Conservation (phyloP, 2,329 filamentous ascomycete species). For the Thermomyces lanuginosus region DNA sequence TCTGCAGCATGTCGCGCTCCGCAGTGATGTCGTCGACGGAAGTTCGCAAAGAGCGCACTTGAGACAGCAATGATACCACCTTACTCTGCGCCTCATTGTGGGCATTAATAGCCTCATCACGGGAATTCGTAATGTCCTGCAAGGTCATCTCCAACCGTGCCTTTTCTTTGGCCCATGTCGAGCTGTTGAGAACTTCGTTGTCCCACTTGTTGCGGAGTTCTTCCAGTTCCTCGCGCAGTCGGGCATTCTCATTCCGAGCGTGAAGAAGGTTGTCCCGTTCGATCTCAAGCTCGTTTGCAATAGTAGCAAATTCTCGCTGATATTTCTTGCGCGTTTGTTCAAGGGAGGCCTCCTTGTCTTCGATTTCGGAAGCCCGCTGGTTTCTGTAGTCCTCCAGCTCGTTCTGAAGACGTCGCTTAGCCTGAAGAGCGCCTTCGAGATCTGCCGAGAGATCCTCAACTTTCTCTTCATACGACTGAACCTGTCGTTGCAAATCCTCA, state of each 20-base stretch:
- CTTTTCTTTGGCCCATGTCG: conserved; percentile 97
- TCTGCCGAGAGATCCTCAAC: conserved; percentile 86
- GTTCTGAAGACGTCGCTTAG: conserved; percentile 87
- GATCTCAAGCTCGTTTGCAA: conserved; percentile 83
- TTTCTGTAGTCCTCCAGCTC: conserved; percentile 95
- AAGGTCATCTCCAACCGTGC: conserved; percentile 76
- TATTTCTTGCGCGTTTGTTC: conserved; percentile 98
- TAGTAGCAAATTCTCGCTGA: conserved; percentile 72
- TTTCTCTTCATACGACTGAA: conserved; percentile 76
- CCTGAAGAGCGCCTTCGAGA: conserved; percentile 65
- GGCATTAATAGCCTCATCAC: conserved; percentile 80
- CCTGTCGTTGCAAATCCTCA: conserved; percentile 78
- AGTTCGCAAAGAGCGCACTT: conserved; percentile 69
- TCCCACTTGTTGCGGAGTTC: conserved; percentile 95
- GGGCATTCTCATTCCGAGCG: conserved; percentile 66
- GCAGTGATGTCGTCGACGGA: conserved; percentile 71
- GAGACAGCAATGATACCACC: conserved; percentile 75
- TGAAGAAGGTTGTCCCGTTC: conserved; percentile 81
- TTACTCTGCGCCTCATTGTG: conserved; percentile 92
- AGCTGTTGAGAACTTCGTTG: conserved; percentile 91
- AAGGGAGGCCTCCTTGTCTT: conserved; percentile 90
- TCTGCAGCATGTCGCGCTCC: conserved; percentile 67
- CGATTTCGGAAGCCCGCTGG: conserved; percentile 86
- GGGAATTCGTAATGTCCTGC: conserved; percentile 73
- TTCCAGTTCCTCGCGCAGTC: conserved; percentile 88